Evolutionary conservation across 257 asterid species (phyloP), one percentile per base, ranked within the genome.

Genomic region (Thymus quinquecostatus): DNA sequence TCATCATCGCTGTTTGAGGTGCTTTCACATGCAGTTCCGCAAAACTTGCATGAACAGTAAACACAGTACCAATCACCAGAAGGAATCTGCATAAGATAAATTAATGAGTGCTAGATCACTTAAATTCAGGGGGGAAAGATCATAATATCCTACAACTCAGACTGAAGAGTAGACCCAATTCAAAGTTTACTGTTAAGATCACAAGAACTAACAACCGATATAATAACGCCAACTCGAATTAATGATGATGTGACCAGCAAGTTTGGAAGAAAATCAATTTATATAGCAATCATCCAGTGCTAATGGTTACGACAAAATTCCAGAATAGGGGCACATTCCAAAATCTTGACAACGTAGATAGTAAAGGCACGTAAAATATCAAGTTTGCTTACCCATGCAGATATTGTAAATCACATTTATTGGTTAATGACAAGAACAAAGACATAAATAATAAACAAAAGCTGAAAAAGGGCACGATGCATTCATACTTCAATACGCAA

Each of bases 1-100:
- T 68, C 83, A 44, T 73, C 83, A 66, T 81, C 85, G 53, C 69
- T 70, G 38, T 45, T 62, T 50, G 77, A 82, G 75, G 80, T 72
- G 60, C 62, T 82, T 81, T 77, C 82, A 69, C 80, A 81, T 58
- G 88, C 85, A 73, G 70, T 34, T 74, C 91, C 98, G 82, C 99
- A 95, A 77, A 88, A 88, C 68, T 92, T 92, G 89, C 99, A 95
- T 54, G 96, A 86, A 85, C 99, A 95, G 77, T 89, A 85, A 44
- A 85, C 76, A 66, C 98, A 95, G 62, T 80, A 75, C 97, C 98
- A 95, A 75, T 95, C 93, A 81, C 98, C 99, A 76, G 87, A 68
- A 59, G 99, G 99, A 65, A 85, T 74, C 82, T 92, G 81, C 82
- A 82, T 64, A 69, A 77, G 65, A 60, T 68, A 54, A 65, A 62